Percentiles rank a stretch among this genome's conserved stretches.
These are phyloP conservation scores for Lactarius akahatsu DNA, from an alignment of 768 basidiomycete genomes.

Conservation along the genomic window DNA sequence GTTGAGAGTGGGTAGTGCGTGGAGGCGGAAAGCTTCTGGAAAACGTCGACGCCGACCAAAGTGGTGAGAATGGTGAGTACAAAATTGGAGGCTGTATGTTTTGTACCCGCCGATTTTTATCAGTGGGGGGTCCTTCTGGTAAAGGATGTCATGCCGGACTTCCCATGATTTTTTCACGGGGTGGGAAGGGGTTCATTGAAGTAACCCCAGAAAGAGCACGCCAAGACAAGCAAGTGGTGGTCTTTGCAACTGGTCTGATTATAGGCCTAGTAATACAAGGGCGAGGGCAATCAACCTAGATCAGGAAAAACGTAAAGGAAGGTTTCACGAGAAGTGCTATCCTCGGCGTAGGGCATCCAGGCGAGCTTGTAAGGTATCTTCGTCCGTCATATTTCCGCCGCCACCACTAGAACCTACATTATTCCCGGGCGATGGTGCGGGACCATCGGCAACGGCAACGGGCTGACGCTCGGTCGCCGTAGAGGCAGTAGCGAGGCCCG, in stretches of 20 bases:
- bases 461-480: slow-evolving; percentile 69
- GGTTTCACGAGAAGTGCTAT: slow-evolving; percentile 35
- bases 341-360: slow-evolving; percentile 84
- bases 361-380: slow-evolving; percentile 92
- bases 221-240: neutral
- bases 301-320: slow-evolving; percentile 7
- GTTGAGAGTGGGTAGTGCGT: neutral
- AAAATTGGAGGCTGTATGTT: neutral
- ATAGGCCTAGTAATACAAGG: slow-evolving; percentile 15
- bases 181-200: too few relatives aligned
- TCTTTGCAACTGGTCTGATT: neutral
- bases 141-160: neutral
- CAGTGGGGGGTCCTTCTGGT: too few relatives aligned
- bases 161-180: neutral
- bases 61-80: neutral
- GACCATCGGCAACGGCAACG: slow-evolving; percentile 79
- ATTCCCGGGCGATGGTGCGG: slow-evolving; percentile 40
- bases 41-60: neutral
- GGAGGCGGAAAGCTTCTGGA: neutral
- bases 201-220: neutral
- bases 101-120: neutral
- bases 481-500: slow-evolving; percentile 60
- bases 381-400: slow-evolving; percentile 57
- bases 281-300: neutral
- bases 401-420: slow-evolving; percentile 41